Percentiles rank a stretch among this genome's conserved stretches.
Evolutionary conservation across 257 asterid genomes (phyloP).

Genomic region (Solanum habrochaites): DNA sequence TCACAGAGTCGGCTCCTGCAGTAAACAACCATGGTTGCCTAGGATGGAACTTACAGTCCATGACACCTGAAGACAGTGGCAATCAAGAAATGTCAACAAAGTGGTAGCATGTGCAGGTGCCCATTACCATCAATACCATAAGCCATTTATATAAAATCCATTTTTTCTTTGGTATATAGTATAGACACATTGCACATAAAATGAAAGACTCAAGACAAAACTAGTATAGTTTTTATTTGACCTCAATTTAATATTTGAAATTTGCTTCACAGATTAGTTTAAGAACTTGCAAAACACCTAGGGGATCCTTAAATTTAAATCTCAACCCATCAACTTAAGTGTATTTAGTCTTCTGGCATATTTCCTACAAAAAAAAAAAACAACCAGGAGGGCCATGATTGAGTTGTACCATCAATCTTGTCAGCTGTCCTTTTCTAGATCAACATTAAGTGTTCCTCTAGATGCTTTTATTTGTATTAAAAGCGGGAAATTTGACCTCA

Average conservation of each 20-base stretch:
- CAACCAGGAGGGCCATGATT: neutral
- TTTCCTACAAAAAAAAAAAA: neutral
- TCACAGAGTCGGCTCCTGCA: constrained; percentile 79
- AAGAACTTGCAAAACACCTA: neutral
- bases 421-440: neutral
- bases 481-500: neutral
- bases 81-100: neutral
- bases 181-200: neutral
- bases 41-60: constrained; percentile 95
- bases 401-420: neutral
- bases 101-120: neutral
- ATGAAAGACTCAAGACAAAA: neutral
- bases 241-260: neutral
- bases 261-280: neutral
- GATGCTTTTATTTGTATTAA: neutral
- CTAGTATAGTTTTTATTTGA: neutral
- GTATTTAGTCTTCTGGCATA: neutral
- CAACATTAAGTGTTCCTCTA: neutral
- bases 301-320: neutral
- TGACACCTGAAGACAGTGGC: constrained; percentile 47
- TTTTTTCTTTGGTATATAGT: neutral
- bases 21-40: constrained; percentile 96
- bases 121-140: neutral
- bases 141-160: neutral
- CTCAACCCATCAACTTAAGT: neutral